Base-by-base conservation (phyloP, 257 asterid species). In the Petunia axillaris region DNA sequence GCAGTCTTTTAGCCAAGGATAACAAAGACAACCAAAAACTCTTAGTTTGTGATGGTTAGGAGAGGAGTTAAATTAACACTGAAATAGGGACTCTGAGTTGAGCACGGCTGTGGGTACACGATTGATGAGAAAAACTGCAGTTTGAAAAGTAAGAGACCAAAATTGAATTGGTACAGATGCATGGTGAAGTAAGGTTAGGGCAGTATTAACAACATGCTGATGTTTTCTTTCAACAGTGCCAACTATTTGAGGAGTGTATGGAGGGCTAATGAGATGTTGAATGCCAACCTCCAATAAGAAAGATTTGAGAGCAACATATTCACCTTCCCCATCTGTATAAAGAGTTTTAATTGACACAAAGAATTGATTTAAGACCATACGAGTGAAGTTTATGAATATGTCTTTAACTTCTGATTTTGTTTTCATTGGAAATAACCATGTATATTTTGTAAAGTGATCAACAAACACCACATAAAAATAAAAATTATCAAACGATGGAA, bases 91-190 rank as follows among this genome's bases (percentile, higher is more conserved):
- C 14, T 5, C 2, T 8, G 5, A 62, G 13, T 53, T 53, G 6
- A 5, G 9, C 25, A 6, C 25, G 25, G 25, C 25, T 1, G 67
- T 16, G 14, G 73, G 38, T 2, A 67, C 2, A 3, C 55, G 1
- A 70, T 70, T 70, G 3, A 70, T 70, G 3, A 40, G 53, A 11
- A 40, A 70, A 2, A 40, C 15, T 3, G 76, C 2, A 0, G 76
- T 40, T 8, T 5, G 53, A 70, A 70, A 70, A 9, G 76, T 36
- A 43, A 14, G n/a, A 44, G 76, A 35, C 76, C 76, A 70, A 70
- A 4, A 70, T 3, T 1, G 11, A 1, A 40, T 7, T 4, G 55
- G 76, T 2, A 70, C 8, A 1, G 76, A 38, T 2, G 76, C 76
- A 2, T 40, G 76, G 11, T 70, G 54, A 3, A 70, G 2, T 3